Conservation (phyloP, 2,329 filamentous ascomycete species). For the Fusarium begoniae region DNA sequence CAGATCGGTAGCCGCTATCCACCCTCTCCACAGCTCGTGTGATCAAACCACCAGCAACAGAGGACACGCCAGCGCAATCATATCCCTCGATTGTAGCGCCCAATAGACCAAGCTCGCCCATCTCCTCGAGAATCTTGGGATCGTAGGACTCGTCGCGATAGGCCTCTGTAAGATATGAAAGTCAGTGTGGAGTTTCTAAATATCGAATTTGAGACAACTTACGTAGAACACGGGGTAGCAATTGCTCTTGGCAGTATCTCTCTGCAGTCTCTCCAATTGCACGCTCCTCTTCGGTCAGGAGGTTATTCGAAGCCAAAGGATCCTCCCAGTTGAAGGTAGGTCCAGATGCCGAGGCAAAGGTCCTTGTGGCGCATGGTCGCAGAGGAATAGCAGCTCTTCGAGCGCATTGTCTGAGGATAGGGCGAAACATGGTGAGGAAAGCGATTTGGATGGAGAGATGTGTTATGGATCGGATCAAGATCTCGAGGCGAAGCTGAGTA, state of each 20-base stretch:
- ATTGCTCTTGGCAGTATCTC: conserved; percentile 89
- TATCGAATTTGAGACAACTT: conserved; percentile 35
- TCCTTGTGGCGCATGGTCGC: conserved; percentile 43
- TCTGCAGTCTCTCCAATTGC: conserved; percentile 92
- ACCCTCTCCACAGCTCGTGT: conserved; percentile 90
- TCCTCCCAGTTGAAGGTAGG: conserved; percentile 88
- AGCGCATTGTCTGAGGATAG: conserved; percentile 43
- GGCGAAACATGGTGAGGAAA: conserved; percentile 44
- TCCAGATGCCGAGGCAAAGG: conserved; percentile 49
- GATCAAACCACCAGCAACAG: conserved; percentile 88
- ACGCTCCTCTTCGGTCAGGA: conserved; percentile 89
- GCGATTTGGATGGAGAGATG: neutral
- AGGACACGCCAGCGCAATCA: conserved; percentile 87
- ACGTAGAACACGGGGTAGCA: conserved; percentile 89
- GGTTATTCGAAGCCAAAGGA: conserved; percentile 76
- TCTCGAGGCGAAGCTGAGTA: conserved; percentile 6
- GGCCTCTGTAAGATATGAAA: conserved; percentile 65
- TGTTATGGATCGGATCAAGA: neutral
- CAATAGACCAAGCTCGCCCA: conserved; percentile 90
- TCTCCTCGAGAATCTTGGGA: conserved; percentile 84
- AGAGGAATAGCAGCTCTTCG: conserved; percentile 35
- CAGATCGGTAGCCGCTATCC: conserved; percentile 90
- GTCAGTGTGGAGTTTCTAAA: conserved; percentile 13
- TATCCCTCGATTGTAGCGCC: conserved; percentile 89
- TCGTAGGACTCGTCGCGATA: conserved; percentile 89